Percentiles rank a stretch among this genome's conserved stretches.
Conservation (phyloP, 768 basidiomycete genomes). For the Boletus tylopilopsis region DNA sequence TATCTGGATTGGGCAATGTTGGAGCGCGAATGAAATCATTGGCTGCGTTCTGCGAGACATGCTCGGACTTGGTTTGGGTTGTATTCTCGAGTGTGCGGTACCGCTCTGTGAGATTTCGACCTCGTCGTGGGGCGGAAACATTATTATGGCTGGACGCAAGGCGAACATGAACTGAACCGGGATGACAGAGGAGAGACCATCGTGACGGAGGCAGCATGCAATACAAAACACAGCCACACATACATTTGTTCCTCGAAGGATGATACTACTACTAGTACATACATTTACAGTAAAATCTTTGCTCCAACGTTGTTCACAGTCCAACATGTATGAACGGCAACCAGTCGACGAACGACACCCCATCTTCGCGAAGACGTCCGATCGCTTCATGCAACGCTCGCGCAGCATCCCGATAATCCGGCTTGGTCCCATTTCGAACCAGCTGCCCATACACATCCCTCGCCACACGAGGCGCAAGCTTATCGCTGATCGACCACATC, state of each 20-base stretch:
- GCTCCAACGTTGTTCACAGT: background rate
- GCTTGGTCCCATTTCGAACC: conserved; percentile 2
- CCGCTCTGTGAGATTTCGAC: conserved; percentile 58
- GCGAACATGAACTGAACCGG: conserved; percentile 7
- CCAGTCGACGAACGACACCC: conserved; percentile 3
- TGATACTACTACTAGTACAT: no score
- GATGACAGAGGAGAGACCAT: background rate
- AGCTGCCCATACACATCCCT: background rate
- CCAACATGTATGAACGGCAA: conserved; percentile 14
- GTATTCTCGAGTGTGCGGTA: conserved; percentile 55
- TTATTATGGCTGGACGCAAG: conserved; percentile 3
- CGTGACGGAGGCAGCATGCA: conserved; percentile 18
- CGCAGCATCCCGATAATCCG: background rate
- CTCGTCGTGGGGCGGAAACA: conserved; percentile 30
- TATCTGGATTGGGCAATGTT: conserved; percentile 3
- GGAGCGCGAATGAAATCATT: no score
- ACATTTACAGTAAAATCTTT: no score
- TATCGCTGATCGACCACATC: conserved; percentile 3
- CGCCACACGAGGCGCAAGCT: conserved; percentile 33
- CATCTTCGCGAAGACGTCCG: background rate
- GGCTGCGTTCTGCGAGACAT: conserved; percentile 23
- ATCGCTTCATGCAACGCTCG: background rate
- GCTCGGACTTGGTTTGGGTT: conserved; percentile 41
- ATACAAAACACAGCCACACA: background rate
- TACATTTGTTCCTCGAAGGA: no score